Evolutionary conservation across 1,284 basidiomycete genomes (phyloP), one percentile per base, ranked within the genome.

Genomic region (Termitomyces sp.): DNA sequence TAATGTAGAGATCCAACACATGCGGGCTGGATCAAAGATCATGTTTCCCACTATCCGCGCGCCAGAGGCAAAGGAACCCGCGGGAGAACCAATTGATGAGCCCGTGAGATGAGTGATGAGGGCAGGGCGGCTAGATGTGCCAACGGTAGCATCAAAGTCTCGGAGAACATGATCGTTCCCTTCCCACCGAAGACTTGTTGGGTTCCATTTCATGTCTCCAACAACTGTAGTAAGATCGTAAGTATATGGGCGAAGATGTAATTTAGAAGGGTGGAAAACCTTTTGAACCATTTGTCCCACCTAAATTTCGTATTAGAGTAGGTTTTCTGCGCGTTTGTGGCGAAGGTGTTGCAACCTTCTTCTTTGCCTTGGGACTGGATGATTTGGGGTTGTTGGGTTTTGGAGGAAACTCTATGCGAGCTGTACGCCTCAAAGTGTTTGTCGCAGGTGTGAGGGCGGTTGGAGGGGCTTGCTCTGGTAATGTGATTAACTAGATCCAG

Each of bases 191-290:
- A 92, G 80, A 7, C 84, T 85, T 34, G 74, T 76, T 21, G 94
- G 92, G 70, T 98, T 98, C 92, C 94, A 98, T 62, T 86, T 92
- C 96, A 98, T 98, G 56, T 96, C 93, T 21, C 92, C 92, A 55
- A 95, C 83, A 42, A 91, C 92, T 93, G 65, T 5, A 26, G 40
- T n/a, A 47, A 58, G 53, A 51, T 59, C 59, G 40, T 66, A 54
- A 53, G 55, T 49, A 30, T 44, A 28, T 48, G 50, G 26, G 36
- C 38, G 26, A 59, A 38, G 46, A 47, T 54, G 10, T 26, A 12
- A 30, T 45, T 3, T 24, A 38, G 52, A 52, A 44, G 39, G 24
- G 12, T 8, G 47, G 73, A 84, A 56, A 58, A 94, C 93, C 86
- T 81, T 92, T 94, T 24, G 89, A 80, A 53, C 82, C 80, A 59